phyloP scores from a whole-genome alignment of 495 filamentous ascomycete genomes.

The Recurvomyces mirabilis region DNA sequence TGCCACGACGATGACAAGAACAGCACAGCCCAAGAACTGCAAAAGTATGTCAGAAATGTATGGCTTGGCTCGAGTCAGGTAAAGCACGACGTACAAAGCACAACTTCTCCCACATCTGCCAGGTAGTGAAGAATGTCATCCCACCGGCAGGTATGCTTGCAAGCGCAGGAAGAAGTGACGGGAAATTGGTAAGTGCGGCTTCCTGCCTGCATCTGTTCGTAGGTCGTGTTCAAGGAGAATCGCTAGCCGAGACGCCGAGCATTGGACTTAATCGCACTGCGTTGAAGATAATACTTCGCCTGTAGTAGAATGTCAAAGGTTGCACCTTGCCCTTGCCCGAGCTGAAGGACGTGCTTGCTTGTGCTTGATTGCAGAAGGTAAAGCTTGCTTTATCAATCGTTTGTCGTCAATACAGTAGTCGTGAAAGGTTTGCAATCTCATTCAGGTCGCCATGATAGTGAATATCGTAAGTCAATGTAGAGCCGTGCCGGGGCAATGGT shows the following conservation, averaged over 20 bases:
- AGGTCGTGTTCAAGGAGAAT: neutral
- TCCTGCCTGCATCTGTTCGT: neutral
- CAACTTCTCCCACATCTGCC: conserved; percentile 86
- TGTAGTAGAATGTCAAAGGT: no score
- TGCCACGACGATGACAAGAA: conserved; percentile 35
- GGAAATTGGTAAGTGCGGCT: neutral
- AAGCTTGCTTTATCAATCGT: no score
- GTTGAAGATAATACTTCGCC: no score
- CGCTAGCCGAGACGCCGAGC: no score
- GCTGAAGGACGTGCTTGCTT: no score
- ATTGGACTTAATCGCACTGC: no score
- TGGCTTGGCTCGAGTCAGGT: neutral
- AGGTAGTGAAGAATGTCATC: conserved; percentile 56
- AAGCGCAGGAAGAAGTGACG: no score
- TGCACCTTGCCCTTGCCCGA: no score
- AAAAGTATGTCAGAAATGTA: neutral
- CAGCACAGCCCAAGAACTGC: conserved; percentile 26
- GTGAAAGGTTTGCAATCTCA: neutral
- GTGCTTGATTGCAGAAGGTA: no score
- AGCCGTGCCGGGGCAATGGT: neutral
- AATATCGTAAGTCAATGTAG: neutral
- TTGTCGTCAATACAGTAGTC: no score
- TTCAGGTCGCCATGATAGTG: neutral
- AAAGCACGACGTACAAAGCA: conserved; percentile 74
- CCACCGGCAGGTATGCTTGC: neutral